phyloP scores from a whole-genome alignment of 2,329 filamentous ascomycete species.

The Ophiosphaerella narmari region DNA sequence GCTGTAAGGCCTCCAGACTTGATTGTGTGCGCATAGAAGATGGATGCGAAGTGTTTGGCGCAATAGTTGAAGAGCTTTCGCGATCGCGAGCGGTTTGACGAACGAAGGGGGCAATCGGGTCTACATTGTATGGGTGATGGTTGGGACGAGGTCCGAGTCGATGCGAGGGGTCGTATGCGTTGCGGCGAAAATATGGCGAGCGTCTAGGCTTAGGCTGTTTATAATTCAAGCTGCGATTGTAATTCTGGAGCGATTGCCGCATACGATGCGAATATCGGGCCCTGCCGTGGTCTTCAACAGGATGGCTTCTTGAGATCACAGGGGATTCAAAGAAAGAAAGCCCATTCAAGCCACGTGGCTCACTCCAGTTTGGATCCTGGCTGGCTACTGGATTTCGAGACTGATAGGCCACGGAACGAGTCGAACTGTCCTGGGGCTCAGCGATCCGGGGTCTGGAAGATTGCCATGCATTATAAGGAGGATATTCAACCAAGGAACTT shows the following conservation, averaged over 20 bases:
- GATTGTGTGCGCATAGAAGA: slow-evolving; percentile 15
- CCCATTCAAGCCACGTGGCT: slow-evolving; percentile 37
- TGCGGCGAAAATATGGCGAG: slow-evolving; percentile 9
- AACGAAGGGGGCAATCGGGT: slow-evolving; percentile 8
- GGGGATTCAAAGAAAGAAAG: slow-evolving; percentile 44
- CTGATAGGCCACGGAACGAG: slow-evolving; percentile 33
- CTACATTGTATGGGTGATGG: background rate
- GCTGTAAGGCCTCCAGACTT: slow-evolving; percentile 22
- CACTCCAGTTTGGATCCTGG: slow-evolving; percentile 17
- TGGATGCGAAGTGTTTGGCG: slow-evolving; percentile 14
- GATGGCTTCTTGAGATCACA: slow-evolving; percentile 23
- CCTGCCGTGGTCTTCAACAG: slow-evolving; percentile 8
- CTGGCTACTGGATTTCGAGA: slow-evolving; percentile 20
- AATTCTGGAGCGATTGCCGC: slow-evolving; percentile 4
- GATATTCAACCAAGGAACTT: slow-evolving; percentile 48
- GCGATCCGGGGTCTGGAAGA: slow-evolving; percentile 18
- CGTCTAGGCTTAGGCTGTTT: slow-evolving; percentile 13
- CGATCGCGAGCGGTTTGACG: slow-evolving; percentile 9
- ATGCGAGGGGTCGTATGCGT: slow-evolving; percentile 7
- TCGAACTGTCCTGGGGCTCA: slow-evolving; percentile 35
- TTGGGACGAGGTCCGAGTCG: too few relatives aligned
- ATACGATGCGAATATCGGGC: background rate
- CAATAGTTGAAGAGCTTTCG: slow-evolving; percentile 21
- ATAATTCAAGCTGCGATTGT: slow-evolving; percentile 14
- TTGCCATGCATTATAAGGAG: slow-evolving; percentile 15